Conservation (phyloP, 2,329 filamentous ascomycete species). For the Chrysosporium keratinophilum region DNA sequence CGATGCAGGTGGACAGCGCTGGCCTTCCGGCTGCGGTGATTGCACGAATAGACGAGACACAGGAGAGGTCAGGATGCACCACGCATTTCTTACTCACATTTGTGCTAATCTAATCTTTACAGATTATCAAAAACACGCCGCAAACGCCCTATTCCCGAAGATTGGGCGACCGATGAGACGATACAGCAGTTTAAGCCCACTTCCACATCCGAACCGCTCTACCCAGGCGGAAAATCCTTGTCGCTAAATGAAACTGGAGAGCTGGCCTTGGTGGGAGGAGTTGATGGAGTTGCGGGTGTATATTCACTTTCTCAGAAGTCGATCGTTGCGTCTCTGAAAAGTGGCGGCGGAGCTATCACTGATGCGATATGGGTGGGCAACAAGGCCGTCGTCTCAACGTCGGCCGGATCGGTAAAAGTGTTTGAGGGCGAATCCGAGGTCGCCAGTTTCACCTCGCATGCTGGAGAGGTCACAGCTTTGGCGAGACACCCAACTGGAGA, state of each 20-base stretch:
- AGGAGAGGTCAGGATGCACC: constrained; percentile 55
- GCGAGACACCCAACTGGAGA: constrained; percentile 73
- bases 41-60: constrained; percentile 66
- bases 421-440: constrained; percentile 62
- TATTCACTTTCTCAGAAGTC: constrained; percentile 69
- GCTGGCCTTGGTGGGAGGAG: constrained; percentile 62
- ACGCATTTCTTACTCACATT: not conserved
- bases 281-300: constrained; percentile 64
- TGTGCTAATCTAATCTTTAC: constrained; percentile 18
- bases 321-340: constrained; percentile 57
- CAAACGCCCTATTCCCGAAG: constrained; percentile 75
- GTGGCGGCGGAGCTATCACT: constrained; percentile 57
- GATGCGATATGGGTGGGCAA: constrained; percentile 49
- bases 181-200: constrained; percentile 51
- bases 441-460: constrained; percentile 66
- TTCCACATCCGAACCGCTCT: constrained; percentile 47
- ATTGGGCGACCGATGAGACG: constrained; percentile 68
- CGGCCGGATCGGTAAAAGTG: constrained; percentile 68
- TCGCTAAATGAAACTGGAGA: constrained; percentile 51
- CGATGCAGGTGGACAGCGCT: constrained; percentile 84
- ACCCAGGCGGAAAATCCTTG: constrained; percentile 48
- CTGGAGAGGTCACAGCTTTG: constrained; percentile 66
- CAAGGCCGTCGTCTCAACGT: constrained; percentile 61
- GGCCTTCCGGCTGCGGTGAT: constrained; percentile 62
- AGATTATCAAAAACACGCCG: constrained; percentile 81